Conservation (phyloP, 768 basidiomycete genomes). For the Tricholoma matsutake region DNA sequence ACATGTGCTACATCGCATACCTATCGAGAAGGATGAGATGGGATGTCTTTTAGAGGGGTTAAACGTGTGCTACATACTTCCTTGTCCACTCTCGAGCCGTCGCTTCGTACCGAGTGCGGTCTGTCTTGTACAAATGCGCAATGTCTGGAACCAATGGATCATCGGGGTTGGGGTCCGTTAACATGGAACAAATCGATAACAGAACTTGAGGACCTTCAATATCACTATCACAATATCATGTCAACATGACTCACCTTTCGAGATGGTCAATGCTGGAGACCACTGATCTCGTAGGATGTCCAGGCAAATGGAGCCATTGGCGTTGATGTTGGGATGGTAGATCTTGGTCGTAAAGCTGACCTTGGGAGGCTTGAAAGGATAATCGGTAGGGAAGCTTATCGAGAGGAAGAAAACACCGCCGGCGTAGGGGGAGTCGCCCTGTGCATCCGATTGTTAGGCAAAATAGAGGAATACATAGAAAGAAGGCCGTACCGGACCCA, state of each 20-base stretch:
- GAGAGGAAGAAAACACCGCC: slow-evolving; percentile 99
- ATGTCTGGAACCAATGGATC: slow-evolving; percentile 99
- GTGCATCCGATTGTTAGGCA: slow-evolving; percentile 17
- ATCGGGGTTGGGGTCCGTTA: slow-evolving; percentile 99
- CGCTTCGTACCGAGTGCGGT: slow-evolving; percentile 94
- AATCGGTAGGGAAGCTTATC: slow-evolving; percentile 93
- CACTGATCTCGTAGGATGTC: slow-evolving; percentile 99
- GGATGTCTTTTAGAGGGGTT: background rate
- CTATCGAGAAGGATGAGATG: slow-evolving; percentile 21
- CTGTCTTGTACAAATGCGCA: slow-evolving; percentile 99
- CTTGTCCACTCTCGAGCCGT: slow-evolving; percentile 99
- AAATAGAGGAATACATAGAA: slow-evolving; percentile 21
- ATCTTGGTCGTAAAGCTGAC: slow-evolving; percentile 99
- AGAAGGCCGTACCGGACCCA: slow-evolving; percentile 87
- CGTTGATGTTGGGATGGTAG: slow-evolving; percentile 99
- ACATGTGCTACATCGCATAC: slow-evolving; percentile 51
- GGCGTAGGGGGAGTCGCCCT: slow-evolving; percentile 97
- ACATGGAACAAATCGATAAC: slow-evolving; percentile 97
- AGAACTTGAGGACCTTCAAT: slow-evolving; percentile 54
- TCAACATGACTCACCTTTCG: slow-evolving; percentile 69
- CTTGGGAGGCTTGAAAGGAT: slow-evolving; percentile 99
- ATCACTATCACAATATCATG: slow-evolving; percentile 1
- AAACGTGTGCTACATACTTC: slow-evolving; percentile 55
- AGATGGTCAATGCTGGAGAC: slow-evolving; percentile 98
- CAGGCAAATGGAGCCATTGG: slow-evolving; percentile 97